A percentile compares a stretch with the other conserved stretches of the same genome.
Evolutionary conservation across 129 eudicot species (phyloP).

Genomic region (Cynara cardunculus): DNA sequence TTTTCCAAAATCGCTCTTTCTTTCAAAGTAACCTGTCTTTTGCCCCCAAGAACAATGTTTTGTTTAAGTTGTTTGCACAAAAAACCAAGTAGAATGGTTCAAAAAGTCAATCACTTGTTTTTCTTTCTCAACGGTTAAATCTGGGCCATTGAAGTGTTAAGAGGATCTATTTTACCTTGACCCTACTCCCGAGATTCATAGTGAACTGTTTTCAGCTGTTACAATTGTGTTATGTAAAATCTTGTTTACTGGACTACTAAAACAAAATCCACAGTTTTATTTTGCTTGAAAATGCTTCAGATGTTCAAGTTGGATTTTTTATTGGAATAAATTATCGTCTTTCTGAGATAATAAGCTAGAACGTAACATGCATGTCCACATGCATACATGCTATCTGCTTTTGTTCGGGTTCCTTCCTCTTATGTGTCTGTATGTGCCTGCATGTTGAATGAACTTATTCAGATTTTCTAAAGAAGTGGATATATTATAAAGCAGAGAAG

Average conservation of each 20-base stretch:
- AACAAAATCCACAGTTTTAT: background rate
- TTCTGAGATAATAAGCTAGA: background rate
- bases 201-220: background rate
- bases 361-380: background rate
- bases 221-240: background rate
- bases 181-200: background rate
- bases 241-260: background rate
- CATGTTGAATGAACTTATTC: background rate
- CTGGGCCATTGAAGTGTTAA: background rate
- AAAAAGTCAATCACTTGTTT: background rate
- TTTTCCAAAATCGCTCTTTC: background rate
- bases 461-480: background rate
- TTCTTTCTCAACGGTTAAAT: background rate
- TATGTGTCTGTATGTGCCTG: background rate
- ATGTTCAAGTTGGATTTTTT: background rate
- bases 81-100: background rate
- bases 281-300: background rate
- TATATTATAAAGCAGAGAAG: background rate
- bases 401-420: background rate
- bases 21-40: background rate
- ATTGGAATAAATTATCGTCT: background rate
- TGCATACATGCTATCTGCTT: background rate
- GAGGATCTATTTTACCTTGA: background rate
- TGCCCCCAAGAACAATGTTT: background rate
- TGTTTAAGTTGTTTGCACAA: background rate